Percentiles rank a stretch among this genome's conserved stretches.
Evolutionary conservation across 2,329 filamentous ascomycete species (phyloP).

Genomic region (Colletotrichum viniferum): DNA sequence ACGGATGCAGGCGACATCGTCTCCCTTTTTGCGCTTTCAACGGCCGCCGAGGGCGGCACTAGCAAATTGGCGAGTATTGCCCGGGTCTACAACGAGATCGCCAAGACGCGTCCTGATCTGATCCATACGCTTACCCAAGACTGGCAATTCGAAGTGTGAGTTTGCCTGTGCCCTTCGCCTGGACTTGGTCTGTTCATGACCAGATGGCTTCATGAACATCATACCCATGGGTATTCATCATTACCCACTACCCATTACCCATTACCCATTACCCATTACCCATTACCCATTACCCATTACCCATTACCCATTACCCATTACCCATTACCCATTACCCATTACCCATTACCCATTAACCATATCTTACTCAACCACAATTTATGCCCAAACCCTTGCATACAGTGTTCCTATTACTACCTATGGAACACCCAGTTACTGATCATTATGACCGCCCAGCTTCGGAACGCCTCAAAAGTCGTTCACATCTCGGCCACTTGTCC

Average conservation of each 20-base stretch:
- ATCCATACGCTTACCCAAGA: slow-evolving; percentile 58
- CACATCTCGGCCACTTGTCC: slow-evolving; percentile 56
- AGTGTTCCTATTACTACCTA: neutral
- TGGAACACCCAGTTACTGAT: neutral
- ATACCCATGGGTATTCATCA: too few species aligned
- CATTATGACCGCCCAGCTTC: slow-evolving; percentile 45
- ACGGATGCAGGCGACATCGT: slow-evolving; percentile 66
- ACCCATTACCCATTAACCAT: neutral
- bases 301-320: too few species aligned
- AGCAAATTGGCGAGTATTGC: slow-evolving; percentile 63
- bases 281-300: too few species aligned
- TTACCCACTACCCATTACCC: too few species aligned
- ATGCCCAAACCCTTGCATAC: neutral
- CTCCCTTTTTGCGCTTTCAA: slow-evolving; percentile 59
- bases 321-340: too few species aligned
- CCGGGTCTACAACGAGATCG: slow-evolving; percentile 67
- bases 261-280: too few species aligned
- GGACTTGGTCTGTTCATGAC: neutral
- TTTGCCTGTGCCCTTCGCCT: neutral
- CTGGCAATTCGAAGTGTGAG: slow-evolving; percentile 52
- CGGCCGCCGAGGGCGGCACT: slow-evolving; percentile 56
- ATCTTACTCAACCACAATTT: neutral
- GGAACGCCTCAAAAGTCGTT: slow-evolving; percentile 51
- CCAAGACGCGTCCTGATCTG: slow-evolving; percentile 63
- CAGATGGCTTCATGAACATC: neutral